Conservation (phyloP, 805 yeast species). For the Brettanomyces naardenensis region DNA sequence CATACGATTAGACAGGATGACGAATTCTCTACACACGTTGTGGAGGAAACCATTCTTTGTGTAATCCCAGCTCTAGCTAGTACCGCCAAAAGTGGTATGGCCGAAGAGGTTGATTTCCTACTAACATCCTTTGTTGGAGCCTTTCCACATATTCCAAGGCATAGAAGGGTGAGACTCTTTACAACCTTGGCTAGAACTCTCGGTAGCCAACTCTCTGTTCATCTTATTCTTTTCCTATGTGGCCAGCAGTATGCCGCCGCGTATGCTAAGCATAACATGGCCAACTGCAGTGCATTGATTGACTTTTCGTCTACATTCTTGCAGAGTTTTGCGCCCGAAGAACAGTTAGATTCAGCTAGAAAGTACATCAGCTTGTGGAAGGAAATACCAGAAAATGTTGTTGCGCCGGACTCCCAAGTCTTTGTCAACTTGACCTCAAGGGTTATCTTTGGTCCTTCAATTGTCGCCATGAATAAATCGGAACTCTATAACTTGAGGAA, state of each 20-base stretch:
- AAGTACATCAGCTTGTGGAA: slow-evolving; percentile 47
- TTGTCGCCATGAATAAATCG: slow-evolving; percentile 39
- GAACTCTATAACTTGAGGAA: slow-evolving; percentile 44
- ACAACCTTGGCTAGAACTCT: slow-evolving; percentile 71
- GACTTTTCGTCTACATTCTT: slow-evolving; percentile 70
- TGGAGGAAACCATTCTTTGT: slow-evolving; percentile 81
- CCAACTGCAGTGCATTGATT: slow-evolving; percentile 58
- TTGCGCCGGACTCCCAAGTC: slow-evolving; percentile 30
- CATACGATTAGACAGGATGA: slow-evolving; percentile 95
- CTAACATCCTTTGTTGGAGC: slow-evolving; percentile 90
- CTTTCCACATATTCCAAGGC: slow-evolving; percentile 91
- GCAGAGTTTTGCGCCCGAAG: slow-evolving; percentile 57
- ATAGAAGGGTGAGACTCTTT: slow-evolving; percentile 82
- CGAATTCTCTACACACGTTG: slow-evolving; percentile 86
- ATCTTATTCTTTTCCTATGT: slow-evolving; percentile 65
- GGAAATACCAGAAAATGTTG: slow-evolving; percentile 32
- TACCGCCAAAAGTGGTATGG: slow-evolving; percentile 34
- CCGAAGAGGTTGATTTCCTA: slow-evolving; percentile 73
- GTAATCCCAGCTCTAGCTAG: slow-evolving; percentile 84
- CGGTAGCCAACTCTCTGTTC: slow-evolving; percentile 59
- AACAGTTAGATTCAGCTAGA: slow-evolving; percentile 52
- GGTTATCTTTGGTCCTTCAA: slow-evolving; percentile 55
- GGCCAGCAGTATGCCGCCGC: slow-evolving; percentile 68
- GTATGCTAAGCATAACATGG: slow-evolving; percentile 44
- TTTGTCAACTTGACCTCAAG: slow-evolving; percentile 36